A percentile compares a stretch with the other conserved stretches of the same genome.
Conservation (phyloP, 805 yeast species). For the Barnettozyma wickerhamii region DNA sequence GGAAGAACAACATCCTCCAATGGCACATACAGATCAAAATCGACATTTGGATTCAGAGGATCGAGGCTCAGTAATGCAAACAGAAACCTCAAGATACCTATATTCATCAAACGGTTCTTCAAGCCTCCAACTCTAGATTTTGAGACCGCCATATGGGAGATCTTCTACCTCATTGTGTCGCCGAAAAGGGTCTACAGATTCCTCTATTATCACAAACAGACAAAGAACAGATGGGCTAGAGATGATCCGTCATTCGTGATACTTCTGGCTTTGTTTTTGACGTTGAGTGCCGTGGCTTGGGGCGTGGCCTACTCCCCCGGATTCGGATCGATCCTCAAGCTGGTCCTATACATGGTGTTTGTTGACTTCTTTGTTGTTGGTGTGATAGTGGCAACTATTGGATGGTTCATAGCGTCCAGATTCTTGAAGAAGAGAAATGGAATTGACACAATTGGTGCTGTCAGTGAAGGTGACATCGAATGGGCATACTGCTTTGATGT, state of each 20-base stretch:
- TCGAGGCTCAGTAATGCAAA: conserved; percentile 5
- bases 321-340: conserved; percentile 52
- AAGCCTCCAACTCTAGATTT: conserved; percentile 83
- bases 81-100: conserved; percentile 27
- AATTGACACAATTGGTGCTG: conserved; percentile 24
- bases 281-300: conserved; percentile 83
- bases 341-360: conserved; percentile 78
- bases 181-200: conserved; percentile 83
- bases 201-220: conserved; percentile 76
- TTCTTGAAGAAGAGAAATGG: conserved; percentile 44
- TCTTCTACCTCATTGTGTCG: conserved; percentile 62
- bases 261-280: conserved; percentile 59
- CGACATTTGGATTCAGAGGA: conserved; percentile 11
- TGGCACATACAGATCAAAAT: conserved; percentile 4
- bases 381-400: conserved; percentile 58
- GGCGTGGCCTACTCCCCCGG: conserved; percentile 76
- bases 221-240: conserved; percentile 76
- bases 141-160: conserved; percentile 93
- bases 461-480: conserved; percentile 49
- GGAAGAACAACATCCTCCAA: conserved; percentile 16
- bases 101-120: conserved; percentile 42
- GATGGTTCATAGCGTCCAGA: conserved; percentile 69
- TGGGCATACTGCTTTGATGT: conserved; percentile 96
- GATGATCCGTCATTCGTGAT: conserved; percentile 91
- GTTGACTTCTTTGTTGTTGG: conserved; percentile 79